A percentile compares a stretch with the other conserved stretches of the same genome.
Conservation (phyloP, 108 stramenopile species). For the Cylindrotheca closterium region DNA sequence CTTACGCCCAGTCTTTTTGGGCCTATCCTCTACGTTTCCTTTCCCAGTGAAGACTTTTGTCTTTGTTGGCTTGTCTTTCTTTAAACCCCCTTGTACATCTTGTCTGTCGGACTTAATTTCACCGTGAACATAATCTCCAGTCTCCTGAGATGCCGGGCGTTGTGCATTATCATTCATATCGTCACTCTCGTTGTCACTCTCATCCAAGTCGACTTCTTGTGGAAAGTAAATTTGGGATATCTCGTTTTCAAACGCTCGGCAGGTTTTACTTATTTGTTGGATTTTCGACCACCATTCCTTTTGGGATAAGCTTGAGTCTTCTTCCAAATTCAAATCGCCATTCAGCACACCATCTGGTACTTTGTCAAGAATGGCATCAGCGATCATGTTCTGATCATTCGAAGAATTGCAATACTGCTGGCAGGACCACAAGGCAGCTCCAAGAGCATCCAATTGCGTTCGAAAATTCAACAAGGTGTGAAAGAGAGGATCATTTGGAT, state of each 20-base stretch:
- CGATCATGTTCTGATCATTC: neutral
- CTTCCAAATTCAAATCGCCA: slow-evolving; percentile 17
- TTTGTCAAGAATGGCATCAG: neutral
- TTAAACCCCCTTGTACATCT: neutral
- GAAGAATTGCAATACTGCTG: slow-evolving; percentile 10
- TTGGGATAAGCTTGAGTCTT: no score
- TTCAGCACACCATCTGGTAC: slow-evolving; percentile 15
- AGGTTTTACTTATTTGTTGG: slow-evolving; percentile 1
- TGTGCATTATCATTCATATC: neutral
- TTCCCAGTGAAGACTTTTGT: slow-evolving; percentile 14
- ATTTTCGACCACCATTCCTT: no score
- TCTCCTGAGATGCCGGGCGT: neutral
- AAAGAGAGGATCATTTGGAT: slow-evolving; percentile 10
- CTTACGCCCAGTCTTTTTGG: neutral
- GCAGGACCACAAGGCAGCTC: slow-evolving; percentile 33
- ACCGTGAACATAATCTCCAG: neutral
- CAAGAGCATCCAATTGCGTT: slow-evolving; percentile 28
- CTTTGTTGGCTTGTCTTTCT: slow-evolving; percentile 14
- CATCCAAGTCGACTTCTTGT: neutral
- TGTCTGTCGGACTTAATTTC: neutral
- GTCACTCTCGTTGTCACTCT: neutral
- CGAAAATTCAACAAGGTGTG: slow-evolving; percentile 18
- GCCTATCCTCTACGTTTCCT: slow-evolving; percentile 9
- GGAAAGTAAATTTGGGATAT: neutral
- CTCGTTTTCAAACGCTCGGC: neutral